Evolutionary conservation across 257 asterid species (phyloP).

Genomic region (Perilla frutescens): DNA sequence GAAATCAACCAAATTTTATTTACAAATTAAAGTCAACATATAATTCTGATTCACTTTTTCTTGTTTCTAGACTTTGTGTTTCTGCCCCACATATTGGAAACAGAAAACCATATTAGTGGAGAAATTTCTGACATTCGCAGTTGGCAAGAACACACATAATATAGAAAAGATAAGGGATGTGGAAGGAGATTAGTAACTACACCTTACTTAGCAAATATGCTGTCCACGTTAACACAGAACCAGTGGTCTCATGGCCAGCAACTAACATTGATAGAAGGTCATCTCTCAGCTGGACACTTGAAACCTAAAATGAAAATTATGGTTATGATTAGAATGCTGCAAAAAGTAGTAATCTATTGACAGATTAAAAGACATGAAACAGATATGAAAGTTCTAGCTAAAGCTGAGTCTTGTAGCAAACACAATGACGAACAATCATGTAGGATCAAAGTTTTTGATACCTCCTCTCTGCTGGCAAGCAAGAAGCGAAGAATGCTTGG

Average conservation of each 20-base stretch:
- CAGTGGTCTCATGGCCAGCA: constrained; percentile 99
- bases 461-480: constrained; percentile 99
- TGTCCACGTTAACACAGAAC: constrained; percentile 95
- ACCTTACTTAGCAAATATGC: constrained; percentile 92
- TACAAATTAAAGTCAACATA: background rate
- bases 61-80: background rate
- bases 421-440: background rate
- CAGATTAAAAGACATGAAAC: background rate
- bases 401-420: background rate
- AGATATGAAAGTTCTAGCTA: background rate
- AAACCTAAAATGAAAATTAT: constrained; percentile 58
- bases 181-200: constrained; percentile 30
- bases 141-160: background rate
- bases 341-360: background rate
- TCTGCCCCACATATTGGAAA: too few species aligned
- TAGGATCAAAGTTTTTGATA: constrained; percentile 33
- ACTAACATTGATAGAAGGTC: constrained; percentile 98
- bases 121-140: background rate
- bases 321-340: background rate
- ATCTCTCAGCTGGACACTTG: constrained; percentile 87
- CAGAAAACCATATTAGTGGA: background rate
- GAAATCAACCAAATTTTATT: background rate
- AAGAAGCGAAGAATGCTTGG: constrained; percentile 96
- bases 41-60: background rate
- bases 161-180: background rate